Percentiles rank a stretch among this genome's conserved stretches.
phyloP scores from a whole-genome alignment of 2,329 filamentous ascomycete species.

The Ascochyta koolunga region DNA sequence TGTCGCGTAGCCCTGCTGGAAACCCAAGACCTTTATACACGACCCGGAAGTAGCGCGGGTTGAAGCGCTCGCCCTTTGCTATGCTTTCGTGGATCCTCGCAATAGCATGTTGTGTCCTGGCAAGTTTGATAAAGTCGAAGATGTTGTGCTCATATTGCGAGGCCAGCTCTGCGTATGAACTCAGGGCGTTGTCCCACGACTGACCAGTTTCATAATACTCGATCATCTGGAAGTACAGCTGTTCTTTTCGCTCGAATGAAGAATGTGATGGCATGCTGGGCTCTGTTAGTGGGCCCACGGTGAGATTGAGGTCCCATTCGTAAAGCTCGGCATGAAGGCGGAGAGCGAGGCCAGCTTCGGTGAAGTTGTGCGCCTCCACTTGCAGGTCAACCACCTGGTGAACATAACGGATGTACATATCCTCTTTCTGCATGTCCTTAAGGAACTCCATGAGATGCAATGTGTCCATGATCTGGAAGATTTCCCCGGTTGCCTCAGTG shows the following conservation, averaged over 20 bases:
- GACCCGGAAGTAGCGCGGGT: conserved; percentile 90
- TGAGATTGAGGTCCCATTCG: conserved; percentile 79
- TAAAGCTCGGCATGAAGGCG: conserved; percentile 92
- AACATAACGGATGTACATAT: conserved; percentile 95
- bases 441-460: conserved; percentile 94
- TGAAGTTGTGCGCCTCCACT: conserved; percentile 74
- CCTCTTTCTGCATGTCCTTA: conserved; percentile 94
- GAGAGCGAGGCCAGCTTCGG: conserved; percentile 87
- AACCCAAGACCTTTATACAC: conserved; percentile 90
- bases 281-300: conserved; percentile 70
- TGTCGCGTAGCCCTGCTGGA: conserved; percentile 78
- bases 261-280: conserved; percentile 83
- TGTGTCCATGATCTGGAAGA: conserved; percentile 84
- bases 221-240: conserved; percentile 92
- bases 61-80: conserved; percentile 76
- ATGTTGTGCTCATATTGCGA: conserved; percentile 87
- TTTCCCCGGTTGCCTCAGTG: conserved; percentile 73
- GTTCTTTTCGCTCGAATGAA: conserved; percentile 90
- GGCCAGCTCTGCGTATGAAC: conserved; percentile 88
- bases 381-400: conserved; percentile 87
- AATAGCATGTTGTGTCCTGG: conserved; percentile 86
- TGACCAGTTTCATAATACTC: conserved; percentile 93
- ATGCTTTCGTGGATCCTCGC: conserved; percentile 91
- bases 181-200: conserved; percentile 87
- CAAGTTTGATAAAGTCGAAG: conserved; percentile 91